Evolutionary conservation across 1,284 basidiomycete genomes (phyloP), one percentile per base, ranked within the genome.

Genomic region (Phlebopus sp.): DNA sequence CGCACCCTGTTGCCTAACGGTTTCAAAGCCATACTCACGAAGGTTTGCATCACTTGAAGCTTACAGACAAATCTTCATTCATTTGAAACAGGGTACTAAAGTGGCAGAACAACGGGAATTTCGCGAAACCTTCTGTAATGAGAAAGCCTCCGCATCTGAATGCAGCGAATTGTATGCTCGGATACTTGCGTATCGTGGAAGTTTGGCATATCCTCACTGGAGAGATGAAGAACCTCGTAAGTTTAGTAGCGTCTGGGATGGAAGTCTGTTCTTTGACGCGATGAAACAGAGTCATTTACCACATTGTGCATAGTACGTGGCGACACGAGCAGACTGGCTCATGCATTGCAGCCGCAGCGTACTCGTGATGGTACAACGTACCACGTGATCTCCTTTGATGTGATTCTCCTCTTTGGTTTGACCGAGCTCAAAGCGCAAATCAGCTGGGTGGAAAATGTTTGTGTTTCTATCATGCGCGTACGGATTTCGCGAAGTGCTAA

Each of bases 91-190:
- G 69, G 66, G 60, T 11, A 55, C 57, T 1, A 59, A 55, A 44
- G 63, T 71, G 25, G 60, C 56, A 11, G 67, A 69, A 50, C 46
- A 51, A 6, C 54, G 56, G 31, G 66, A 70, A 46, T 70, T 68
- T 25, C 51, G 59, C 7, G 42, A 54, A 2, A 1, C 59, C 1
- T 70, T 27, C 18, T 50, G 40, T 23, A 10, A 5, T 9, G 5
- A 2, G 53, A 4, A 58, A 13, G 38, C 14, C 14, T 42, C 43
- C 5, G n/a, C 21, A 2, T 21, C 23, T 10, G 37, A 21, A 25
- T 44, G 42, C 13, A 39, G 18, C 19, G 27, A 13, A 19, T 35
- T 9, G 9, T n/a, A 9, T 7, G 3, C 13, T 3, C 17, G 21
- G 0, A 44, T 56, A 25, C 6, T n/a, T 19, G 42, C 19, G 18